phyloP scores from a whole-genome alignment of 805 yeast genomes.

The Candida krabiensis region DNA sequence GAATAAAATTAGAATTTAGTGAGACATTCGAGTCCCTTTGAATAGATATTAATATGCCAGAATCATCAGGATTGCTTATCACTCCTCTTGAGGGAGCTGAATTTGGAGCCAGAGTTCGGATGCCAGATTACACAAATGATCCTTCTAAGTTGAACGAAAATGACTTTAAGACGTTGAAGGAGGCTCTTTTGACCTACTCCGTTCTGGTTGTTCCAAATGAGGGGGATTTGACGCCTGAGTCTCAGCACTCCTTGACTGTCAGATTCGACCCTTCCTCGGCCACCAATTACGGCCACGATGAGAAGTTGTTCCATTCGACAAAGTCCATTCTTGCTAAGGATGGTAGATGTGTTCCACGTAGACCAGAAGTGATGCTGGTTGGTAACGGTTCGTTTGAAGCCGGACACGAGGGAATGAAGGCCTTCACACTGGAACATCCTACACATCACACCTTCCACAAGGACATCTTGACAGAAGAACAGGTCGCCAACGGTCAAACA shows the following conservation, averaged over 20 bases:
- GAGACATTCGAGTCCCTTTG: no score
- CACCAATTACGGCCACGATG: slow-evolving; percentile 80
- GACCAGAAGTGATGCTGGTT: slow-evolving; percentile 88
- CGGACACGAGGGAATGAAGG: slow-evolving; percentile 45
- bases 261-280: slow-evolving; percentile 73
- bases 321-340: slow-evolving; percentile 75
- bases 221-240: slow-evolving; percentile 63
- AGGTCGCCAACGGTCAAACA: slow-evolving; percentile 63
- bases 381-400: slow-evolving; percentile 74
- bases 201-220: slow-evolving; percentile 77
- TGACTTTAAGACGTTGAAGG: slow-evolving; percentile 61
- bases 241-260: slow-evolving; percentile 75
- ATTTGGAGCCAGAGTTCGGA: slow-evolving; percentile 65
- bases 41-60: slow-evolving; percentile 23
- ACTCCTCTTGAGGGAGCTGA: slow-evolving; percentile 51
- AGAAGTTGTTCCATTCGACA: slow-evolving; percentile 63
- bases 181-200: slow-evolving; percentile 65
- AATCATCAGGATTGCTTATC: slow-evolving; percentile 32
- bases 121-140: slow-evolving; percentile 73
- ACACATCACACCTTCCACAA: slow-evolving; percentile 82
- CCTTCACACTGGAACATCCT: slow-evolving; percentile 69
- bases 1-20: no score
- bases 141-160: slow-evolving; percentile 65
- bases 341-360: slow-evolving; percentile 74
- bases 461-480: slow-evolving; percentile 58